A percentile compares a stretch with the other conserved stretches of the same genome.
These are phyloP conservation scores for Tagetes patula DNA, from an alignment of 129 eudicot species.

Conservation along the genomic window DNA sequence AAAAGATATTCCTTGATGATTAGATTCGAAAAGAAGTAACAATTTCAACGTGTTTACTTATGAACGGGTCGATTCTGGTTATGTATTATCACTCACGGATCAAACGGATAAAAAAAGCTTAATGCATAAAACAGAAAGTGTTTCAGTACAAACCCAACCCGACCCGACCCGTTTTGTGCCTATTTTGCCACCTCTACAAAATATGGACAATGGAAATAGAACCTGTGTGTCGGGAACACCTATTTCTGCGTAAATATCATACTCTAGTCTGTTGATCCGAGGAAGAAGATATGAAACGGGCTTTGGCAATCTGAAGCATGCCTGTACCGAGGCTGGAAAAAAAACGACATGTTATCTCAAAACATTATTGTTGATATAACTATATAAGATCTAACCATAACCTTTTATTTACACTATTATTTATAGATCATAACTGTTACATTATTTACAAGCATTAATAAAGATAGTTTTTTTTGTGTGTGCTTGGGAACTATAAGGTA, in stretches of 20 bases:
- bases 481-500: background rate
- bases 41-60: conserved; percentile 2
- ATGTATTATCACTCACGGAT: background rate
- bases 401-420: background rate
- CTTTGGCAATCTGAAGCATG: conserved; percentile 62
- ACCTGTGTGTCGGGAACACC: conserved; percentile 75
- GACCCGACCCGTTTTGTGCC: background rate
- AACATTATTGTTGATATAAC: background rate
- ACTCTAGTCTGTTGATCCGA: conserved; percentile 61
- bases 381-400: background rate
- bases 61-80: background rate
- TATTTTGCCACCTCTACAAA: conserved; percentile 17
- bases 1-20: conserved; percentile 5
- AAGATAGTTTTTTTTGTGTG: no score
- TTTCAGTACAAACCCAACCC: background rate
- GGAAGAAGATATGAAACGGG: conserved; percentile 68
- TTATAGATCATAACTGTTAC: background rate
- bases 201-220: conserved; percentile 6
- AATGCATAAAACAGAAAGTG: background rate
- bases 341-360: conserved; percentile 10
- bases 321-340: conserved; percentile 64
- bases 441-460: conserved; percentile 2
- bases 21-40: background rate
- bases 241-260: conserved; percentile 64
- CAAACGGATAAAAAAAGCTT: conserved; percentile 5